These are phyloP conservation scores for Xylariaceae sp. DNA, from an alignment of 2,329 filamentous ascomycete genomes.

Conservation along the genomic window DNA sequence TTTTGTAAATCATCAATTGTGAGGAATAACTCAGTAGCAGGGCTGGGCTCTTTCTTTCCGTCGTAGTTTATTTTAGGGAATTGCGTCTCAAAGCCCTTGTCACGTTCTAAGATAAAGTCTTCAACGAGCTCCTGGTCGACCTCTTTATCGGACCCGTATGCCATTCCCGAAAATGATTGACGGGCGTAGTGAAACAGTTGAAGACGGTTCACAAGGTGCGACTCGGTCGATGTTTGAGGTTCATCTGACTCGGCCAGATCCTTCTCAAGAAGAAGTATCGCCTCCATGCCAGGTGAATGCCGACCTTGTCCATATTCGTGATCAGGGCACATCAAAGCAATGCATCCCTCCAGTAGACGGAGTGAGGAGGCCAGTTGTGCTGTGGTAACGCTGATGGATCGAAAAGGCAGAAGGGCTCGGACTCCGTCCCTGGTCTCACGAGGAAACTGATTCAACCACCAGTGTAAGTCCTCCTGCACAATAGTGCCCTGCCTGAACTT, in stretches of 20 bases:
- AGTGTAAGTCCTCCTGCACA: not conserved
- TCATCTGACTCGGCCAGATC: not conserved
- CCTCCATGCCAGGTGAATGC: too few species aligned
- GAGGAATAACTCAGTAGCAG: too few species aligned
- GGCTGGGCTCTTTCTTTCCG: too few species aligned
- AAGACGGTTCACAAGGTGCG: not conserved
- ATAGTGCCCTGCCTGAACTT: too few species aligned
- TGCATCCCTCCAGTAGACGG: not conserved
- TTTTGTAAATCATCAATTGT: too few species aligned
- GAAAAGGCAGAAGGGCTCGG: not conserved
- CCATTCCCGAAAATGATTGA: too few species aligned
- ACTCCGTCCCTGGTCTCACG: not conserved
- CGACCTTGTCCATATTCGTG: too few species aligned
- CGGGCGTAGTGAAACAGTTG: not conserved
- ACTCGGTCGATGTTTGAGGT: not conserved
- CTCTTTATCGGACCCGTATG: too few species aligned
- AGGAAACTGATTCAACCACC: not conserved
- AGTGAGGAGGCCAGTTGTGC: not conserved
- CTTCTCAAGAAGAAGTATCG: not conserved
- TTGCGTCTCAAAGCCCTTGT: too few species aligned
- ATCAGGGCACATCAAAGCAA: not conserved
- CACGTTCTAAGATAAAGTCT: too few species aligned
- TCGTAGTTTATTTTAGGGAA: too few species aligned
- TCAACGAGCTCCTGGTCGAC: too few species aligned
- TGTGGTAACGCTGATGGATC: not conserved